Percentiles rank a stretch among this genome's conserved stretches.
phyloP scores from a whole-genome alignment of 2,329 filamentous ascomycete genomes.

The Dryadomyces quercus-mongolicae region DNA sequence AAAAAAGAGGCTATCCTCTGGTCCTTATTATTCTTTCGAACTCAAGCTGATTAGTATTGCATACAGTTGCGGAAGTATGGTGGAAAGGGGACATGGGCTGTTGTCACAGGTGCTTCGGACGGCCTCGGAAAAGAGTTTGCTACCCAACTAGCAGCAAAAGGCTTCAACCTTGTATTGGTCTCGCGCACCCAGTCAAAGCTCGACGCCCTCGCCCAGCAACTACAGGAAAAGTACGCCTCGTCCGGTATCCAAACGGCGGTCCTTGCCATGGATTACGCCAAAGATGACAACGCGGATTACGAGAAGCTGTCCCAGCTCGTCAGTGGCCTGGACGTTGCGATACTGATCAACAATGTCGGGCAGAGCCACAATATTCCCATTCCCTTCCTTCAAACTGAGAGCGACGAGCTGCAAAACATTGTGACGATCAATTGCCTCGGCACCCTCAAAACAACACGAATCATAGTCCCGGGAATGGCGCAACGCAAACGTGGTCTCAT shows the following conservation, averaged over 20 bases:
- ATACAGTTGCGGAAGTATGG: constrained; percentile 77
- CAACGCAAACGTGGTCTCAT: constrained; percentile 78
- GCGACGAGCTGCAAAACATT: constrained; percentile 75
- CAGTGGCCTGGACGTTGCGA: constrained; percentile 63
- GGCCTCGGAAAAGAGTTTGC: constrained; percentile 96
- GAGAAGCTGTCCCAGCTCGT: constrained; percentile 56
- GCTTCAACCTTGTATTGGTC: constrained; percentile 90
- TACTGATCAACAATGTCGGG: constrained; percentile 95
- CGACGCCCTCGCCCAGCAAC: constrained; percentile 60
- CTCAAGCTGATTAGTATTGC: neutral
- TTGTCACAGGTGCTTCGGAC: constrained; percentile 91
- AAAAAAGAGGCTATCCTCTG: neutral
- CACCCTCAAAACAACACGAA: constrained; percentile 77
- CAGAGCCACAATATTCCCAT: constrained; percentile 90
- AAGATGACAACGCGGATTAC: constrained; percentile 72
- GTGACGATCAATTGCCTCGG: constrained; percentile 91
- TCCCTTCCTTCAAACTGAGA: constrained; percentile 67
- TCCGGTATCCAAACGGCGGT: constrained; percentile 57
- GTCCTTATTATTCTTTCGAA: too few species aligned
- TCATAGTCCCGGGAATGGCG: constrained; percentile 75
- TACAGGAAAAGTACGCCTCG: constrained; percentile 55
- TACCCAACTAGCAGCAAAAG: constrained; percentile 74
- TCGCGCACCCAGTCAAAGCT: constrained; percentile 94
- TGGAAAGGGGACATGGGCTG: constrained; percentile 82
- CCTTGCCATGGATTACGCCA: constrained; percentile 83